Base-by-base conservation (phyloP, 495 filamentous ascomycete genomes). In the Aspergillus nidulans region DNA sequence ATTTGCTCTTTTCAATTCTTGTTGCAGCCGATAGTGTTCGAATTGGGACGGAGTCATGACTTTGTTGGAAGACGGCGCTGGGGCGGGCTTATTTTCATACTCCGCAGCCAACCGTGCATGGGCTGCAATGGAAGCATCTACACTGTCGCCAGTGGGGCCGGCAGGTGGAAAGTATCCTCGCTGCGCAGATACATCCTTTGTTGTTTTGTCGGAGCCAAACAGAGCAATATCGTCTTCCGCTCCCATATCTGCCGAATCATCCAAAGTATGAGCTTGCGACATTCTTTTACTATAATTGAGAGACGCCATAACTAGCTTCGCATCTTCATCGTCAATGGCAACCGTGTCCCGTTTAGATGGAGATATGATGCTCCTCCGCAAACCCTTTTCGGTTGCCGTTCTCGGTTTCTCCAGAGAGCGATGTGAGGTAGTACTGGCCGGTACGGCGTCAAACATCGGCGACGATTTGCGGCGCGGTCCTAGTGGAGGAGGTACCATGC, bases 21-120 rank as follows among this genome's bases (percentile, higher is more conserved):
- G 88, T 59, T 95, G 86, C 61, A 85, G 82, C 50, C 85, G 81
- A 64, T 92, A 92, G 60, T 78, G 82, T 68, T 96, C 90, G 57
- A 92, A 95, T 66, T 96, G 88, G 21, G 85, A 88, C 15, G 86
- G 87, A 1, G 90, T 95, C 90, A 96, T 95, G 38, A 94, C 82
- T 64, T 91, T 94, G 65, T 84, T 86, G 18, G 73, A 65, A 7
- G 68, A 64, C 23, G 70, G 74, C 21, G 72, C 67, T 19, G 65
- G 58, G 49, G 64, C 75, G 6, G 74, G 73, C 36, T 74, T 49
- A 32, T 72, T 67, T 38, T 79, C 76, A 49, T 73, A 79, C 56
- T 75, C 69, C 15, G 71, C 73, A 10, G 78, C 80, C 56, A 85
- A 66, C 52, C 76, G 78, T n/a, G 80, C 77, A 38, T 81, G 74